Percentiles rank a stretch among this genome's conserved stretches.
Evolutionary conservation across 2,329 filamentous ascomycete genomes (phyloP).

Genomic region (Proliferodiscus dingleyae): DNA sequence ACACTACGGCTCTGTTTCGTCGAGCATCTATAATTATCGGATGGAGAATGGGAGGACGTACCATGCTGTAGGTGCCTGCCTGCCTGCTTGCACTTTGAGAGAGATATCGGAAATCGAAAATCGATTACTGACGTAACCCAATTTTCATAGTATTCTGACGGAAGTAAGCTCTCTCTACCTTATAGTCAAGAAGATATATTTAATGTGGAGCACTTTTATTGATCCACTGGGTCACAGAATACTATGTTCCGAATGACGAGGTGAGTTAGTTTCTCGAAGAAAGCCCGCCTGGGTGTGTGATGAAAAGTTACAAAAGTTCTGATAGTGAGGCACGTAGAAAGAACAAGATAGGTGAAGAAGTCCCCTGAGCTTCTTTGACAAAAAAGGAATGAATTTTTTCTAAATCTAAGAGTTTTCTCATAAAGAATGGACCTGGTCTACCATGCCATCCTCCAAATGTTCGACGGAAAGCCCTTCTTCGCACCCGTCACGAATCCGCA

Average conservation of each 20-base stretch:
- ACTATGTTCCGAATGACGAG: constrained; percentile 20
- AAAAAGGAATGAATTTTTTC: constrained; percentile 20
- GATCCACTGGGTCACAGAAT: constrained; percentile 7
- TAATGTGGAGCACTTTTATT: neutral
- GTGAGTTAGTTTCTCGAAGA: constrained; percentile 2
- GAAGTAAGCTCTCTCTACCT: constrained; percentile 4
- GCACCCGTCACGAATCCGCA: constrained; percentile 37
- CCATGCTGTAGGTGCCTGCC: constrained; percentile 14
- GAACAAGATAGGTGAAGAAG: constrained; percentile 11
- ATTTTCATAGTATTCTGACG: constrained; percentile 8
- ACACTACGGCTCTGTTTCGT: constrained; percentile 11
- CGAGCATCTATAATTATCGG: constrained; percentile 13
- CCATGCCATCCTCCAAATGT: constrained; percentile 36
- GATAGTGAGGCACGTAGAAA: too few relatives aligned
- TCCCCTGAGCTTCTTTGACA: constrained; percentile 24
- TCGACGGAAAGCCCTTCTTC: constrained; percentile 35
- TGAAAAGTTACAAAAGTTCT: too few relatives aligned
- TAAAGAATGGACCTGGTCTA: constrained; percentile 21
- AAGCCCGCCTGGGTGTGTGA: neutral
- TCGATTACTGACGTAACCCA: too few relatives aligned
- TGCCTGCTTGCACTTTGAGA: neutral
- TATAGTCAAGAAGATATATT: neutral
- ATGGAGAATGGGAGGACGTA: constrained; percentile 20
- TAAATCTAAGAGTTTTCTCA: too few relatives aligned
- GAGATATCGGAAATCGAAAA: neutral